Percentiles rank a stretch among this genome's conserved stretches.
phyloP scores from a whole-genome alignment of 2,329 filamentous ascomycete genomes.

The Berkeleyomyces rouxiae region DNA sequence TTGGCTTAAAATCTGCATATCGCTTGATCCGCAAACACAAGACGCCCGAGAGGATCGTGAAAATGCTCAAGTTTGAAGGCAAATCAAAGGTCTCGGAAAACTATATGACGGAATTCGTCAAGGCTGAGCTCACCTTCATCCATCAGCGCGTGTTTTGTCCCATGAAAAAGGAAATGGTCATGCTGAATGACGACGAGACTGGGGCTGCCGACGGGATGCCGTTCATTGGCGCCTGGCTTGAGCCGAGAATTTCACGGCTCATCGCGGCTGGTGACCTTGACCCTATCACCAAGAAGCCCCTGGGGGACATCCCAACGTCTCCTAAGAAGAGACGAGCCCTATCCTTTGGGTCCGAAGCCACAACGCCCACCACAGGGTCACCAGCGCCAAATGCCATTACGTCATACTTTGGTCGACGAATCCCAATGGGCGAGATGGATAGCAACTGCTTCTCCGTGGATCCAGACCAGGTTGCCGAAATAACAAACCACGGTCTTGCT shows the following conservation, averaged over 20 bases:
- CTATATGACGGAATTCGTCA: constrained; percentile 65
- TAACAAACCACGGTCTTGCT: constrained; percentile 32
- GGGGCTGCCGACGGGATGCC: constrained; percentile 54
- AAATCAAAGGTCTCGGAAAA: constrained; percentile 65
- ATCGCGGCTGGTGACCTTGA: constrained; percentile 73
- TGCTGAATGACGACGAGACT: constrained; percentile 50
- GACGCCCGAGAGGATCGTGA: constrained; percentile 64
- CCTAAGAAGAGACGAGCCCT: constrained; percentile 8
- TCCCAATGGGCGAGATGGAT: constrained; percentile 47
- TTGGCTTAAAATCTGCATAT: constrained; percentile 89
- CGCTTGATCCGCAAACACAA: constrained; percentile 81
- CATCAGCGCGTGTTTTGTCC: constrained; percentile 94
- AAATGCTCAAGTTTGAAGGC: constrained; percentile 75
- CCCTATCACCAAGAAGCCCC: constrained; percentile 67
- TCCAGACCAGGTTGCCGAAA: constrained; percentile 28
- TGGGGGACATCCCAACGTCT: constrained; percentile 26
- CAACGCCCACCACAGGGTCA: constrained; percentile 16
- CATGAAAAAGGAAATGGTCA: constrained; percentile 49
- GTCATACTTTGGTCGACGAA: constrained; percentile 33
- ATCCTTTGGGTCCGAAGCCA: constrained; percentile 4
- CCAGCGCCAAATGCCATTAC: constrained; percentile 26
- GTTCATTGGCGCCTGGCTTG: constrained; percentile 63
- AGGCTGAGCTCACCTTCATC: constrained; percentile 83
- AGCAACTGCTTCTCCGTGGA: constrained; percentile 42
- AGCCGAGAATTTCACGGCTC: constrained; percentile 49